These are phyloP conservation scores for Meyerozyma sp. DNA, from an alignment of 1,139 yeast species.

Conservation along the genomic window DNA sequence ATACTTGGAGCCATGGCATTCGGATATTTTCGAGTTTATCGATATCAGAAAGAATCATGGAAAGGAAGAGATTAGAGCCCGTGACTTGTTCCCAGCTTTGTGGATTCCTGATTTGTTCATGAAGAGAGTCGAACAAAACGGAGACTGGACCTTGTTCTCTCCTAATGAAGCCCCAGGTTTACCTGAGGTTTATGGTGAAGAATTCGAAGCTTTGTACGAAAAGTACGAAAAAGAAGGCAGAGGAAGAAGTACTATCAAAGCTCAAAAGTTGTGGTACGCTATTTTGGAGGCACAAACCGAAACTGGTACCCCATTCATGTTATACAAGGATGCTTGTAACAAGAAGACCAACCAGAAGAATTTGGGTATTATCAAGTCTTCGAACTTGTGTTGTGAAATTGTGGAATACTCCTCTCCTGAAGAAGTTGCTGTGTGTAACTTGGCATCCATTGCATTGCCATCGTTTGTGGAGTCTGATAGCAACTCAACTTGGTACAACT, in stretches of 20 bases:
- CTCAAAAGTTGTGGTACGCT: conserved; percentile 51
- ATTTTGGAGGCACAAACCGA: conserved; percentile 54
- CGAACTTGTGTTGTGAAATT: conserved; percentile 56
- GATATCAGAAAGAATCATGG: conserved; percentile 54
- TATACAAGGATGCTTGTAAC: conserved; percentile 55
- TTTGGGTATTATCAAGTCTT: conserved; percentile 51
- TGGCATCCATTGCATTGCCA: conserved; percentile 51
- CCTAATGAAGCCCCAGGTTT: conserved; percentile 50
- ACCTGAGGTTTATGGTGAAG: conserved; percentile 45
- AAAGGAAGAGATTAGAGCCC: conserved; percentile 50
- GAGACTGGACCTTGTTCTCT: conserved; percentile 52
- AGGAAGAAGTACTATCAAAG: conserved; percentile 34
- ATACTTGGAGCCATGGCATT: conserved; percentile 60
- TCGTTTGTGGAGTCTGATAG: conserved; percentile 39
- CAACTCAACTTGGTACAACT: conserved; percentile 52
- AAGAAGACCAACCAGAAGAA: conserved; percentile 49
- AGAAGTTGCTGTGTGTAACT: conserved; percentile 55
- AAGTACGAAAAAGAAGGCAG: conserved; percentile 41
- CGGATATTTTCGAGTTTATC: conserved; percentile 48
- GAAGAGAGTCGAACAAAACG: conserved; percentile 45
- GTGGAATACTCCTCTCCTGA: conserved; percentile 50
- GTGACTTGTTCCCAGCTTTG: conserved; percentile 53
- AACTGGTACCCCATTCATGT: conserved; percentile 56
- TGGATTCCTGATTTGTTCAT: conserved; percentile 60
- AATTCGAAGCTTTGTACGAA: conserved; percentile 40